These are phyloP conservation scores for Pseudogymnoascus sp. DNA, from an alignment of 2,329 filamentous ascomycete genomes.

Conservation along the genomic window DNA sequence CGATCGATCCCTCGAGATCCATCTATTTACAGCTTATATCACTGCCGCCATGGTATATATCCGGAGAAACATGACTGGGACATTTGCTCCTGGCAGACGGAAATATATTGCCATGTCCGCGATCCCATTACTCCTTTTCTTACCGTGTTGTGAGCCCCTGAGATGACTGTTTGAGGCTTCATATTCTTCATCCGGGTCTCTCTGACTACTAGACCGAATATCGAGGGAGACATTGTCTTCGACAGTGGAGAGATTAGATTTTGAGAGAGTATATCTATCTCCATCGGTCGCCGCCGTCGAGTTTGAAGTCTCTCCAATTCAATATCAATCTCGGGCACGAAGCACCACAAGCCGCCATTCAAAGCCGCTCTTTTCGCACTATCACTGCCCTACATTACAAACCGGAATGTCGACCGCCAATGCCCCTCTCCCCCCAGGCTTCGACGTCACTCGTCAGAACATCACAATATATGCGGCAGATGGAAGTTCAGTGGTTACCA, in stretches of 20 bases:
- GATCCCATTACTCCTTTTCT: not conserved
- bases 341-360: not conserved
- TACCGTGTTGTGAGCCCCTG: not conserved
- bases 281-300: not conserved
- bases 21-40: not conserved
- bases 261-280: slow-evolving; percentile 1
- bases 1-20: slow-evolving; percentile 1
- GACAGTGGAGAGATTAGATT: not conserved
- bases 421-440: not conserved
- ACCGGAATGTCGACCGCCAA: not conserved
- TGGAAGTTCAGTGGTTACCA: not conserved
- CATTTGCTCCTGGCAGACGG: not conserved
- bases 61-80: not conserved
- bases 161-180: slow-evolving; percentile 1
- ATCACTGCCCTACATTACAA: not conserved
- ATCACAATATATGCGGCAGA: not conserved
- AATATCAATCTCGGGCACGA: not conserved
- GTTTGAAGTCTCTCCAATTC: not conserved
- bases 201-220: not conserved
- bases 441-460: not conserved
- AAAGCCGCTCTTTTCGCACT: not conserved
- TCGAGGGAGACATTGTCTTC: not conserved
- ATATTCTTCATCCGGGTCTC: not conserved
- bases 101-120: not conserved
- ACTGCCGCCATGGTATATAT: not conserved